These are phyloP conservation scores for Fusarium oxysporum DNA, from an alignment of 2,329 filamentous ascomycete genomes.

Conservation along the genomic window DNA sequence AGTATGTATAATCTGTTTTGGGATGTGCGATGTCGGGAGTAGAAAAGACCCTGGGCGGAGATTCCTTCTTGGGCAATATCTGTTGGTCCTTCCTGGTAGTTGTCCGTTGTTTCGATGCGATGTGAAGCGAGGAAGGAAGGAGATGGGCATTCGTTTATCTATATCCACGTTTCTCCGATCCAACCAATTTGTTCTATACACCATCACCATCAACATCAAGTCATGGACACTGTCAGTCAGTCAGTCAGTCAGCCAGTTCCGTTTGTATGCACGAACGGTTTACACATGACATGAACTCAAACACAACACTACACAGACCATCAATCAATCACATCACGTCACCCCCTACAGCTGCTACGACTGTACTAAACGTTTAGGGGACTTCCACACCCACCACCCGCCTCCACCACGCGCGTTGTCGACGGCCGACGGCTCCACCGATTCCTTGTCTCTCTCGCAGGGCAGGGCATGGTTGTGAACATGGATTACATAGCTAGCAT, in stretches of 20 bases:
- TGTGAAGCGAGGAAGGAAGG: constrained; percentile 18
- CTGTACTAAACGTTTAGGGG: constrained; percentile 14
- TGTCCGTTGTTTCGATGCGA: constrained; percentile 2
- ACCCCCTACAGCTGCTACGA: constrained; percentile 19
- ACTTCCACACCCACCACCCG: constrained; percentile 19
- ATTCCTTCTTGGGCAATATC: constrained; percentile 20
- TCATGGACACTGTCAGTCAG: neutral
- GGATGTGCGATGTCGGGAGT: constrained; percentile 14
- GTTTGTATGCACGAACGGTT: constrained; percentile 1
- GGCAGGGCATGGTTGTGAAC: neutral
- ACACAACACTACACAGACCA: constrained; percentile 25
- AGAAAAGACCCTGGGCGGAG: constrained; percentile 1
- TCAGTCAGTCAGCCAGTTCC: neutral
- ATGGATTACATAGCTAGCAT: constrained; percentile 9
- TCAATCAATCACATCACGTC: constrained; percentile 28
- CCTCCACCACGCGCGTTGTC: constrained; percentile 28
- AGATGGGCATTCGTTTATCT: constrained; percentile 27
- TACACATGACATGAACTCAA: constrained; percentile 29
- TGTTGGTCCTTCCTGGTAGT: neutral
- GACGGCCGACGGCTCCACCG: constrained; percentile 30
- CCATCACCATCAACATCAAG: neutral
- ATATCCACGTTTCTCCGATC: constrained; percentile 12
- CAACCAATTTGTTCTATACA: neutral
- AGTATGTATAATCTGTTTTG: neutral
- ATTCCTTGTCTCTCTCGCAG: constrained; percentile 21